A percentile compares a stretch with the other conserved stretches of the same genome.
phyloP scores from a whole-genome alignment of 257 asterid species.

The Ilex asprella region DNA sequence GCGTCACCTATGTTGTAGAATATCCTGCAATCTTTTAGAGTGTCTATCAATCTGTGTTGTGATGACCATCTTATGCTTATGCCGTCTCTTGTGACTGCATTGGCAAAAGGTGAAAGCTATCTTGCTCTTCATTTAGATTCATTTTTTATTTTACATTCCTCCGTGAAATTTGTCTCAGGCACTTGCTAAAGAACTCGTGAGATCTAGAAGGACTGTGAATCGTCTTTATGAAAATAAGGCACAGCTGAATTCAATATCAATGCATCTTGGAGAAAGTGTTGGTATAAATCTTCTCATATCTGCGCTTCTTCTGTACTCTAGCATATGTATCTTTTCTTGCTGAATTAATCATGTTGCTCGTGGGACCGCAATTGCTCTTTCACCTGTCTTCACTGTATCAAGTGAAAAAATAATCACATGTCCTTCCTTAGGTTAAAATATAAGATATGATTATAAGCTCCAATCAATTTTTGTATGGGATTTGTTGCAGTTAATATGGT shows the following conservation, averaged over 20 bases:
- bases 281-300: constrained; percentile 38
- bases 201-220: constrained; percentile 71
- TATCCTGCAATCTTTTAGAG: no score
- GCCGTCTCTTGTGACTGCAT: background rate
- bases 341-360: background rate
- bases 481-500: no score
- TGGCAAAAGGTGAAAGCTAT: no score
- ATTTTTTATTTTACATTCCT: background rate
- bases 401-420: no score
- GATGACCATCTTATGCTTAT: background rate
- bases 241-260: constrained; percentile 85
- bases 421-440: no score
- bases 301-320: constrained; percentile 6
- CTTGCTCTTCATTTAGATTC: background rate
- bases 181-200: constrained; percentile 89
- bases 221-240: constrained; percentile 91
- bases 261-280: constrained; percentile 98
- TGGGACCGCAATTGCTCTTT: no score
- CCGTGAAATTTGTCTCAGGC: constrained; percentile 32
- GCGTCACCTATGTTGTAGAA: no score
- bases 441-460: no score
- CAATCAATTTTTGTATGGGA: no score
- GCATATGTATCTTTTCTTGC: background rate
- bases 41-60: background rate
- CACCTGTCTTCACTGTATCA: no score